phyloP scores from a whole-genome alignment of 345 rosid species.

The Draba incana region DNA sequence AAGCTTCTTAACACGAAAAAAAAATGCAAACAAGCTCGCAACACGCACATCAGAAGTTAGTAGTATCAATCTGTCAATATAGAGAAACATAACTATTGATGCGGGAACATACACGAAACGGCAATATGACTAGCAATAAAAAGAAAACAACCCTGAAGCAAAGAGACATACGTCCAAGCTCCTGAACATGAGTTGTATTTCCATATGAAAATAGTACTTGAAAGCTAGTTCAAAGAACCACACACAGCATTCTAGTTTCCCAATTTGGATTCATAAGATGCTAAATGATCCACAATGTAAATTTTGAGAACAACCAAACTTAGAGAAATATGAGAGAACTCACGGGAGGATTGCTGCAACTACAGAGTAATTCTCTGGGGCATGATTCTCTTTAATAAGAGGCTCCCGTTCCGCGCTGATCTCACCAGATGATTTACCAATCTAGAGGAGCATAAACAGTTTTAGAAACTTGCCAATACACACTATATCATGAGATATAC shows the following conservation, averaged over 20 bases:
- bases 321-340: constrained; percentile 42
- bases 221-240: constrained; percentile 1
- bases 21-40: background rate
- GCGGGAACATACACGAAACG: background rate
- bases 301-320: background rate
- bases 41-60: background rate
- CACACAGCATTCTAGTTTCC: background rate
- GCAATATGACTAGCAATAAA: background rate
- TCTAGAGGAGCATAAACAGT: constrained; percentile 44
- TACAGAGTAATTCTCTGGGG: constrained; percentile 60
- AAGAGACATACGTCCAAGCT: constrained; percentile 8
- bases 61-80: background rate
- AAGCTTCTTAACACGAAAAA: constrained; percentile 25
- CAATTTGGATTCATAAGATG: background rate
- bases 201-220: background rate
- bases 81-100: background rate
- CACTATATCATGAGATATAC: background rate
- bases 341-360: constrained; percentile 73
- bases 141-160: background rate
- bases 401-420: constrained; percentile 61
- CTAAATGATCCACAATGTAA: background rate
- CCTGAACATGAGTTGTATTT: background rate
- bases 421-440: constrained; percentile 66
- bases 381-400: constrained; percentile 54
- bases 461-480: constrained; percentile 25